Evolutionary conservation across 2,329 filamentous ascomycete genomes (phyloP).

Genomic region (Botryosphaeria agaves): DNA sequence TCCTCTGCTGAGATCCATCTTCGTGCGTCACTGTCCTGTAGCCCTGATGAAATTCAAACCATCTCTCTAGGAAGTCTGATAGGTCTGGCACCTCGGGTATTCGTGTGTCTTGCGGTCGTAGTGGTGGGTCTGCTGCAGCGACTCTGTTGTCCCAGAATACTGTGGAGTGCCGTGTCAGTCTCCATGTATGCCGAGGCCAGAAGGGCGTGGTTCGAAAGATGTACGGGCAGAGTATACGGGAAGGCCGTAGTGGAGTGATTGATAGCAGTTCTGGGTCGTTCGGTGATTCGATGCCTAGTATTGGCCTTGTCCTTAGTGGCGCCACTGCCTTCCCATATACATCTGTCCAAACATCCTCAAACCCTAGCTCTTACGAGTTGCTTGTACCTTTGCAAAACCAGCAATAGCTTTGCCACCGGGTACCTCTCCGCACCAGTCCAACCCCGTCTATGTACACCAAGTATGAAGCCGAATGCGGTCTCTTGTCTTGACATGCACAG

Average conservation of each 20-base stretch:
- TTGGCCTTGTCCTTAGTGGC: too few relatives aligned
- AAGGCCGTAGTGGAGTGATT: neutral
- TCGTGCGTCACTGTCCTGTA: slow-evolving; percentile 21
- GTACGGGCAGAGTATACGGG: too few relatives aligned
- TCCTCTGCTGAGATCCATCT: slow-evolving; percentile 25
- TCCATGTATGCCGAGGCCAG: too few relatives aligned
- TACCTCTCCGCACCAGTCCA: slow-evolving; percentile 30
- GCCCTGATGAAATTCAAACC: slow-evolving; percentile 32
- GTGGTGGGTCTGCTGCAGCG: slow-evolving; percentile 20
- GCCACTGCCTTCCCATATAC: too few relatives aligned
- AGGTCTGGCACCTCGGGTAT: slow-evolving; percentile 30
- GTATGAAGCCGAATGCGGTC: slow-evolving; percentile 24
- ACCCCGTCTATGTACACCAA: slow-evolving; percentile 31
- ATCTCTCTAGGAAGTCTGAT: slow-evolving; percentile 24
- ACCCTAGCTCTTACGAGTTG: too few relatives aligned
- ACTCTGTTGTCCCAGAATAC: slow-evolving; percentile 32
- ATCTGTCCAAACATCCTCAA: too few relatives aligned
- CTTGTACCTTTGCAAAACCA: slow-evolving; percentile 33
- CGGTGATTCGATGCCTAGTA: too few relatives aligned
- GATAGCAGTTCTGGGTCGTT: neutral
- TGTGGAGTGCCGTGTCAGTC: too few relatives aligned
- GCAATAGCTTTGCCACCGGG: slow-evolving; percentile 32
- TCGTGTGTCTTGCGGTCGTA: slow-evolving; percentile 24
- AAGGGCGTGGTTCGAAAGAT: too few relatives aligned
- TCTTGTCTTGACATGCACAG: slow-evolving; percentile 23